These are phyloP conservation scores for Pyrus pyrifolia DNA, from an alignment of 306 rosid genomes.

Conservation along the genomic window DNA sequence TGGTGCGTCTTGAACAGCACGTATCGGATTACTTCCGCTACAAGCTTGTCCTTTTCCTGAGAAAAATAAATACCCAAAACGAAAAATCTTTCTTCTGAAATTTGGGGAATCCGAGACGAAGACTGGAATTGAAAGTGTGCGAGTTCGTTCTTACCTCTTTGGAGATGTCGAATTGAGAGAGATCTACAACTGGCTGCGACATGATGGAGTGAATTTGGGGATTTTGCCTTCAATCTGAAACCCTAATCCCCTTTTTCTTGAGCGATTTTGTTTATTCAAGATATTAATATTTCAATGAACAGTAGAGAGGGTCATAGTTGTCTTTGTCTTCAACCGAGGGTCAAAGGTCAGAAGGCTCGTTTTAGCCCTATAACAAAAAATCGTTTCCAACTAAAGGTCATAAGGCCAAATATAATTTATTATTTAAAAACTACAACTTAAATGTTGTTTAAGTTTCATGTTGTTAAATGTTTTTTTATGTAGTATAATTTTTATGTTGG, in stretches of 20 bases:
- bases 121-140: neutral
- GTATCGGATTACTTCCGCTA: constrained; percentile 69
- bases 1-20: constrained; percentile 81
- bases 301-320: no score
- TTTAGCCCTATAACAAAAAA: no score
- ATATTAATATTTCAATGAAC: no score
- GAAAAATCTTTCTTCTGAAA: neutral
- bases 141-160: constrained; percentile 36
- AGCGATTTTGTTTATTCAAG: neutral
- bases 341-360: no score
- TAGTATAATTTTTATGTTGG: no score
- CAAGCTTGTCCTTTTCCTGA: constrained; percentile 87
- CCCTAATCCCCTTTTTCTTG: neutral
- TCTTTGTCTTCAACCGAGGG: no score
- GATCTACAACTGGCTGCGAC: constrained; percentile 41
- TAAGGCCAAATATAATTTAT: no score
- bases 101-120: neutral
- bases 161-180: constrained; percentile 58
- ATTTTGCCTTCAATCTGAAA: neutral
- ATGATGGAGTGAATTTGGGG: constrained; percentile 12
- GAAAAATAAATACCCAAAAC: neutral
- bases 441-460: no score
- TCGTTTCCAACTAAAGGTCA: no score
- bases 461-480: no score
- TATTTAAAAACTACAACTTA: no score